phyloP scores from a whole-genome alignment of 2,329 filamentous ascomycete species.

The Ceratocystis colombiana region DNA sequence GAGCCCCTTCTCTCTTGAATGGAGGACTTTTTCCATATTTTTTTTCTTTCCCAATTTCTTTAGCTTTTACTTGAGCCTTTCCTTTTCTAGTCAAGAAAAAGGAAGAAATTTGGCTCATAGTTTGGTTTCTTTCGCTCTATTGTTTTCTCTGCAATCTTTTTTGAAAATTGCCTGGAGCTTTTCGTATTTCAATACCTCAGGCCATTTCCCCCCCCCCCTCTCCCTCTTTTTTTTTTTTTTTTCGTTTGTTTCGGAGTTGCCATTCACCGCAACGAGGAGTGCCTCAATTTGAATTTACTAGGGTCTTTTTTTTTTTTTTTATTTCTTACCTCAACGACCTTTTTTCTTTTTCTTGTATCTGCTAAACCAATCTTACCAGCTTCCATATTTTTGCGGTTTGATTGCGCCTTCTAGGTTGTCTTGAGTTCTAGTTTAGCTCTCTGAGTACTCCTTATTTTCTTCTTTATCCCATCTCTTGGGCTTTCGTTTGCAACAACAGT shows the following conservation, averaged over 20 bases:
- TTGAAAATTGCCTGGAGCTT: not conserved
- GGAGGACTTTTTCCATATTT: not conserved
- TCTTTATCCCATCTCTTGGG: not conserved
- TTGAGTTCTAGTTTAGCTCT: not conserved
- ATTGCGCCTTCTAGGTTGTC: not conserved
- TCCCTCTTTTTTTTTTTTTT: not conserved
- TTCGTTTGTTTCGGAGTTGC: constrained; percentile 1
- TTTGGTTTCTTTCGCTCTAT: not conserved
- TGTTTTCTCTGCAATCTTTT: not conserved
- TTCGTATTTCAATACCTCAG: not conserved
- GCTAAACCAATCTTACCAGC: not conserved
- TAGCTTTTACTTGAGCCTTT: no score
- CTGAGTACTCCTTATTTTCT: not conserved
- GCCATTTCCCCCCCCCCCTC: not conserved
- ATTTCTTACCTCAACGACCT: not conserved
- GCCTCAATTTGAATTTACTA: constrained; percentile 11
- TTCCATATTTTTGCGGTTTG: not conserved
- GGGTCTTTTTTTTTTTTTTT: constrained; percentile 4
- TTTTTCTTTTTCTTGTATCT: not conserved
- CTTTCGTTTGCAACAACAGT: not conserved
- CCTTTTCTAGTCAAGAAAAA: no score
- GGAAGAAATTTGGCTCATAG: no score
- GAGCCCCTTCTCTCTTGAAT: not conserved
- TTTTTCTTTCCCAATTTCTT: not conserved
- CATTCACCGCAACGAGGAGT: constrained; percentile 10